These are phyloP conservation scores for Yarrowia sp. DNA, from an alignment of 805 yeast genomes.

Conservation along the genomic window DNA sequence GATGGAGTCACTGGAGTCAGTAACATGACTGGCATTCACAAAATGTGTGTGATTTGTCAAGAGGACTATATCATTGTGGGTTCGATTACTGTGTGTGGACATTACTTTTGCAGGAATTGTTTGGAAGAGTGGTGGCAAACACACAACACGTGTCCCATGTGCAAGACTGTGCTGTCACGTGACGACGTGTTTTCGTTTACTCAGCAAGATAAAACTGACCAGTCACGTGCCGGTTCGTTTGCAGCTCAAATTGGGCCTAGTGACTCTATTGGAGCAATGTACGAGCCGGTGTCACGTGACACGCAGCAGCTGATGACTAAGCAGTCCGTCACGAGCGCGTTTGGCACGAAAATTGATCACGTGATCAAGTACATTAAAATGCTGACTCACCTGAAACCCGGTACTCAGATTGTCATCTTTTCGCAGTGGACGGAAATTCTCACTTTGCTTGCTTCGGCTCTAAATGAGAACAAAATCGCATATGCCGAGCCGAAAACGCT, in stretches of 20 bases:
- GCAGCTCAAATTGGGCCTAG: constrained; percentile 27
- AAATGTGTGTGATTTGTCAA: constrained; percentile 76
- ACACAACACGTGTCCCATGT: constrained; percentile 71
- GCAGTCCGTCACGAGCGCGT: constrained; percentile 44
- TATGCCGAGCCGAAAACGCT: constrained; percentile 47
- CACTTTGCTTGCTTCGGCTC: constrained; percentile 61
- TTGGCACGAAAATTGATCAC: constrained; percentile 85
- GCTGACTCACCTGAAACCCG: constrained; percentile 54
- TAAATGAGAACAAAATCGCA: constrained; percentile 55
- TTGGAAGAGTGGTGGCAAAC: constrained; percentile 66
- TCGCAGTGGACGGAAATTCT: constrained; percentile 87
- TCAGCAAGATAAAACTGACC: constrained; percentile 34
- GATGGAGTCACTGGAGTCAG: constrained; percentile 31
- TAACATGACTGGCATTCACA: constrained; percentile 40
- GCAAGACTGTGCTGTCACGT: constrained; percentile 54
- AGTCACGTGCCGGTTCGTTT: constrained; percentile 4
- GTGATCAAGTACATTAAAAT: constrained; percentile 70
- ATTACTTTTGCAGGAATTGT: constrained; percentile 82
- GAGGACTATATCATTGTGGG: constrained; percentile 63
- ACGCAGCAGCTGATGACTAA: constrained; percentile 7
- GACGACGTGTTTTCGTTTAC: constrained; percentile 69
- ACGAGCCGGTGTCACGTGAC: constrained; percentile 43
- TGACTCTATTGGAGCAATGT: constrained; percentile 28
- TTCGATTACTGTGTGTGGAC: constrained; percentile 86
- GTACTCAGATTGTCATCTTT: constrained; percentile 78